Evolutionary conservation across 495 filamentous ascomycete species (phyloP).

Genomic region (Immersiella caudata): DNA sequence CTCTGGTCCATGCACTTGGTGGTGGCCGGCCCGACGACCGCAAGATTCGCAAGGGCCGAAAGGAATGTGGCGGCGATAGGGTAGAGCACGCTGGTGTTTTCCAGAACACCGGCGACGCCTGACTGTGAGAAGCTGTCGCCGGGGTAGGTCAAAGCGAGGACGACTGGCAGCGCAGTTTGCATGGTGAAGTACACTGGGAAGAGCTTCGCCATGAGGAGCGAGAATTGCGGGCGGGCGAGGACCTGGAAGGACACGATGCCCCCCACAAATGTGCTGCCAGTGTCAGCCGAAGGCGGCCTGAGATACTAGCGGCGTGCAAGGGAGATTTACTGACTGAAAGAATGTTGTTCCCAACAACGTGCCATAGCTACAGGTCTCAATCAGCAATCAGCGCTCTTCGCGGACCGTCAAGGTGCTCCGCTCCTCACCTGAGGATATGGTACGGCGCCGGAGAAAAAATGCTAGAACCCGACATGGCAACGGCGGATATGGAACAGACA

Average conservation of each 20-base stretch:
- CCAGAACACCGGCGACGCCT: constrained; percentile 59
- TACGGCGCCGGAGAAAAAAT: constrained; percentile 69
- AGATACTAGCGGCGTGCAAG: too few relatives aligned
- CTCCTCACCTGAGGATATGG: constrained; percentile 71
- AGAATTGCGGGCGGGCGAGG: constrained; percentile 79
- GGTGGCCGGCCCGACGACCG: constrained; percentile 70
- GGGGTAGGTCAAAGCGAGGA: constrained; percentile 82
- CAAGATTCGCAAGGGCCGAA: constrained; percentile 66
- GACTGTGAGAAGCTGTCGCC: constrained; percentile 20
- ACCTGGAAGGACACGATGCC: constrained; percentile 73
- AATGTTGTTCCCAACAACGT: constrained; percentile 76
- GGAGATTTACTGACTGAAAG: too few relatives aligned
- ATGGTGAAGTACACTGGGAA: constrained; percentile 87
- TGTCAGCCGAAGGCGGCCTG: too few relatives aligned
- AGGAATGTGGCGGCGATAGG: constrained; percentile 68
- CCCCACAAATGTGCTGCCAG: constrained; percentile 81
- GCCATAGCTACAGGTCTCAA: constrained; percentile 62
- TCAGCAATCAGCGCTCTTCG: not conserved
- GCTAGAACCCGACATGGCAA: constrained; percentile 17
- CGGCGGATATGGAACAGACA: not conserved
- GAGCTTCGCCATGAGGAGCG: constrained; percentile 71
- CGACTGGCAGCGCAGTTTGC: constrained; percentile 70
- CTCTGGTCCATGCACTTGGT: constrained; percentile 71
- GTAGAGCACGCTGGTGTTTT: constrained; percentile 56
- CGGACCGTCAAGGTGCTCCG: too few relatives aligned